Evolutionary conservation across 345 rosid genomes (phyloP).

Genomic region (Eucalyptus grandis): DNA sequence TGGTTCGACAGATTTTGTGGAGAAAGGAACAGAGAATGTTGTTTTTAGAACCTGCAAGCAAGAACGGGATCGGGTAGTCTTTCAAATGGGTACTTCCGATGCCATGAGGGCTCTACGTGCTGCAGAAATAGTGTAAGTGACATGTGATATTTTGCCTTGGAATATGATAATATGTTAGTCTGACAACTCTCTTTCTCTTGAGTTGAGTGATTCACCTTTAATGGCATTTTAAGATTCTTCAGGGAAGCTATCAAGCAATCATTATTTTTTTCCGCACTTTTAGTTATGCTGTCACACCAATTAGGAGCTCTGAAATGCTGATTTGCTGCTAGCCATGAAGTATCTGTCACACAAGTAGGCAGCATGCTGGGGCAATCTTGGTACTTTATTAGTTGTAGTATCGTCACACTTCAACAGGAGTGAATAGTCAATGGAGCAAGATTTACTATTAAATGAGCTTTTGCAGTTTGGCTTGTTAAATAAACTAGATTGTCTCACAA

Average conservation of each 20-base stretch:
- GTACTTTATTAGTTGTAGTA: not conserved
- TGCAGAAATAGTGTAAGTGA: slow-evolving; percentile 61
- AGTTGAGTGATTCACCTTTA: not conserved
- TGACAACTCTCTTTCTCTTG: not conserved
- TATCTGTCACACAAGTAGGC: not conserved
- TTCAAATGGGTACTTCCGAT: slow-evolving; percentile 94
- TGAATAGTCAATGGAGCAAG: not conserved
- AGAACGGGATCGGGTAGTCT: slow-evolving; percentile 54
- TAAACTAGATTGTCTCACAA: not conserved
- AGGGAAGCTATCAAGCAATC: not conserved
- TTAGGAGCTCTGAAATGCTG: not conserved
- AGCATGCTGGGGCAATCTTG: not conserved
- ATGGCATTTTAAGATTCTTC: not conserved
- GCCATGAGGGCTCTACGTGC: slow-evolving; percentile 81
- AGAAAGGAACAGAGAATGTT: slow-evolving; percentile 67
- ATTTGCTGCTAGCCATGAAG: not conserved
- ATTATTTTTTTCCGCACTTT: not conserved
- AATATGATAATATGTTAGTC: not conserved
- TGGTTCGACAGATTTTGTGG: slow-evolving; percentile 68
- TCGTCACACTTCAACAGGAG: not conserved
- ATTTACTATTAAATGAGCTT: not conserved
- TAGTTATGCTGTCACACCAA: not conserved
- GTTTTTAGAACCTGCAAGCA: slow-evolving; percentile 71
- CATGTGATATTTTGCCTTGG: not conserved
- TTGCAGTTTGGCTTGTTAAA: not conserved